Evolutionary conservation across 148 eudicot species (phyloP).

Genomic region (Vaccinium macrocarpon): DNA sequence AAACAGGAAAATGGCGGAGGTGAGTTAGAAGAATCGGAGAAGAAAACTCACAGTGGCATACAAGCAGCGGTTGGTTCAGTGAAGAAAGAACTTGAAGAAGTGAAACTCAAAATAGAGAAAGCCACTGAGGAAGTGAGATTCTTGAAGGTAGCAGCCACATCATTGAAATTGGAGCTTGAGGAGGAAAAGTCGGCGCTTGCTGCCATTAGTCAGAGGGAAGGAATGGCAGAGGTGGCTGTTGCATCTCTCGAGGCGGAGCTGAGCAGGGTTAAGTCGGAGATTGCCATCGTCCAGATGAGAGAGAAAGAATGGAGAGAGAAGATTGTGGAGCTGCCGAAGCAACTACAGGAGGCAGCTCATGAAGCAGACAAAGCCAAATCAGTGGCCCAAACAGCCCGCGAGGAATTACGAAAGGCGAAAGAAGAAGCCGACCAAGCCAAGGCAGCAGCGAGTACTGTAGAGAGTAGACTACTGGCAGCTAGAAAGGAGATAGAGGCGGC

Average conservation of each 20-base stretch:
- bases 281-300: slow-evolving; percentile 50
- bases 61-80: slow-evolving; percentile 54
- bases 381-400: slow-evolving; percentile 52
- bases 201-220: slow-evolving; percentile 72
- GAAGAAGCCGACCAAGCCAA: slow-evolving; percentile 82
- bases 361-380: slow-evolving; percentile 78
- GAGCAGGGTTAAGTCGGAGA: slow-evolving; percentile 66
- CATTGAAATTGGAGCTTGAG: slow-evolving; percentile 70
- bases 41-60: slow-evolving; percentile 47
- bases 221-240: slow-evolving; percentile 76
- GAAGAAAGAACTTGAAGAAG: slow-evolving; percentile 68
- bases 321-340: slow-evolving; percentile 67
- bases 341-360: slow-evolving; percentile 64
- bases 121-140: slow-evolving; percentile 61
- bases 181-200: slow-evolving; percentile 56
- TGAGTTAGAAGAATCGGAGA: slow-evolving; percentile 24
- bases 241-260: slow-evolving; percentile 84
- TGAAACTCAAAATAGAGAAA: slow-evolving; percentile 62
- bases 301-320: slow-evolving; percentile 72
- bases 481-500: slow-evolving; percentile 94
- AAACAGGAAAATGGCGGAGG: slow-evolving; percentile 37
- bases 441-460: slow-evolving; percentile 66
- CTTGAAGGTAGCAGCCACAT: slow-evolving; percentile 62
- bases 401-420: slow-evolving; percentile 60
- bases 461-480: slow-evolving; percentile 70